A percentile compares a stretch with the other conserved stretches of the same genome.
Conservation (phyloP, 805 yeast species). For the Starmerella bombicola region DNA sequence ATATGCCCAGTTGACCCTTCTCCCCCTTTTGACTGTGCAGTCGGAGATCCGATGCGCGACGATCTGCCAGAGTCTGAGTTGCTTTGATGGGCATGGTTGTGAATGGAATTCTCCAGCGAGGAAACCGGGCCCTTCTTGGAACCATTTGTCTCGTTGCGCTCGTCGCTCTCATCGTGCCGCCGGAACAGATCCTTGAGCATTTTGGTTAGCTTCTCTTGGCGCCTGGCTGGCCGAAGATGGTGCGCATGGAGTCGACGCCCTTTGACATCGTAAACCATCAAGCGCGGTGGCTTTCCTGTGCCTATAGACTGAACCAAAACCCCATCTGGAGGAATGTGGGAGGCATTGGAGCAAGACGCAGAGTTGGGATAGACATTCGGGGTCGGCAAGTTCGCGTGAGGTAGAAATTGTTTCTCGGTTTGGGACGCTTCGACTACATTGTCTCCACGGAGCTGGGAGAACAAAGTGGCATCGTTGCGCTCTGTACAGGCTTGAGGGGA, state of each 20-base stretch:
- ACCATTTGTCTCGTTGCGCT: background rate
- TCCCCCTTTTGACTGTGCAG: background rate
- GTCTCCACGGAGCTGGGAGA: too few species aligned
- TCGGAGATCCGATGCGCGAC: conserved; percentile 4
- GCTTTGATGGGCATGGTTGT: background rate
- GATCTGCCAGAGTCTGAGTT: background rate
- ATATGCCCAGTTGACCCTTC: background rate
- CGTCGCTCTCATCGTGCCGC: conserved; percentile 17
- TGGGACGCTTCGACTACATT: background rate
- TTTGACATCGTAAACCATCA: conserved; percentile 27
- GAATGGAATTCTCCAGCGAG: background rate
- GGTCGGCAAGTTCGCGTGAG: background rate
- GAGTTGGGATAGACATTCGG: too few species aligned
- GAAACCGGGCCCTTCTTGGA: background rate
- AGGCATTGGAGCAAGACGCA: too few species aligned
- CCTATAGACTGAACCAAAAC: conserved; percentile 12
- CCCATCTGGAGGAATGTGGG: background rate
- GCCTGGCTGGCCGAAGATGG: conserved; percentile 48
- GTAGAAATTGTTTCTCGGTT: background rate
- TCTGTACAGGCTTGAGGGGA: background rate
- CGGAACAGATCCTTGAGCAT: conserved; percentile 21
- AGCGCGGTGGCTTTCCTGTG: conserved; percentile 22
- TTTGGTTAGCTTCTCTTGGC: conserved; percentile 32
- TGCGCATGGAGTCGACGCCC: conserved; percentile 60
- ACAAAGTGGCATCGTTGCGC: background rate